Base-by-base conservation (phyloP, 2,329 filamentous ascomycete genomes). In the Atkinsonella texensis region DNA sequence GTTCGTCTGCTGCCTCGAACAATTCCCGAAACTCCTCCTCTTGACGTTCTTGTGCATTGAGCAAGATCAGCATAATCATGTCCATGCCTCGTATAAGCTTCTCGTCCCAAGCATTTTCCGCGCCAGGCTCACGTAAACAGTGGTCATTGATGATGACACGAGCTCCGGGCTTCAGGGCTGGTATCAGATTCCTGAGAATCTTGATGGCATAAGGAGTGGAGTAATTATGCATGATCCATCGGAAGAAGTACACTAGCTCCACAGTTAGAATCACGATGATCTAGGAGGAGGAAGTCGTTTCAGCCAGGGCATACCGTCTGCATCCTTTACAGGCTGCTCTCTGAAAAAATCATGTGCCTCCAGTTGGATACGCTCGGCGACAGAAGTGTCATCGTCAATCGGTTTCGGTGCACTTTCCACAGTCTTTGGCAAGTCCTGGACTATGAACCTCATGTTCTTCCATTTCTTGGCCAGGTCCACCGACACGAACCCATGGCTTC, bases 211-310 rank as follows among this genome's bases (percentile, higher is more conserved):
- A 75, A 2, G 71, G 70, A 13, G 78, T 78, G 0, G 77, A 74
- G 66, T 79, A 80, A 64, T 83, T 80, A 60, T 84, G 79, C 8
- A 84, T 63, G 55, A 83, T 80, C 70, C 74, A 75, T 46, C 77
- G 74, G 62, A 81, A 74, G 57, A 76, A 71, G 64, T 81, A 83
- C 17, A 81, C 68, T 72, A 28, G 48, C 17, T 9, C 7, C 33
- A 15, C 8, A 3, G 39, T 52, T 13, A 53, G 20, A n/a, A 38
- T 42, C 20, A 23, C 28, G 7, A 23, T n/a, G 13, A 23, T 23
- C 35, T 38, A 38, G 11, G 20, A 23, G 20, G 20, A 12, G 35
- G 35, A 5, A 38, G 3, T 10, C 18, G 17, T 15, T n/a, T 9
- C 11, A 4, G 15, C n/a, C 2, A 17, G 9, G n/a, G 41, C 67